Evolutionary conservation across 2,329 filamentous ascomycete species (phyloP), one percentile per base, ranked within the genome.

Genomic region (Fusarium napiforme): DNA sequence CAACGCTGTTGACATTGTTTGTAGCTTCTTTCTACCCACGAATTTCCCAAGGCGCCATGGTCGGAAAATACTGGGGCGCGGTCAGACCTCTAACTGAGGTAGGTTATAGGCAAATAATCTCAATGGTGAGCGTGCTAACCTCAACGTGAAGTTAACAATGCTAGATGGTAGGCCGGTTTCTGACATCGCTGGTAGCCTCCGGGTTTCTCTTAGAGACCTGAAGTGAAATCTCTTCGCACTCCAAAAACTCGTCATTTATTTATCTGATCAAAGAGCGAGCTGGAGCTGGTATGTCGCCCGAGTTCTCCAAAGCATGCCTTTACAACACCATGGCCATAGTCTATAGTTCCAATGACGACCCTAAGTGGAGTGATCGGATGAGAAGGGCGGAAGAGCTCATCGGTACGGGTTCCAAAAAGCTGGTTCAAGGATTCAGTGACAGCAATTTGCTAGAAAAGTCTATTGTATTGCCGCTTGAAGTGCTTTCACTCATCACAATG

Each of bases 41-140:
- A 64, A 75, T 4, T 81, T 81, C 28, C 73, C 73, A 81, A 14
- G 81, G 81, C 0, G 81, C 83, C 1, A 86, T 83, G 7, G 78
- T 79, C 3, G 65, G 69, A 9, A 85, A 84, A 60, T 86, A 81
- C 60, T 87, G 85, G 85, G 85, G 84, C 4, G 82, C 84, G n/a
- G 43, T 84, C 1, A 76, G 76, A 62, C 65, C 59, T 5, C 30
- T 82, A 9, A 66, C 83, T 9, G 47, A 63, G 40, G 82, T 83
- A 73, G 73, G 78, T 62, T 16, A 4, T 15, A 7, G 16, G n/a
- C 19, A n/a, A 18, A 5, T 32, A 23, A 16, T 55, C 9, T 15
- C 40, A 23, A 32, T 43, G 26, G 9, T 30, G 26, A 26, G 36
- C 40, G 56, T 28, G 34, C 74, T 74, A 19, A 76, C 34, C 43